These are phyloP conservation scores for Penstemon newberryi DNA, from an alignment of 257 asterid genomes.

Conservation along the genomic window DNA sequence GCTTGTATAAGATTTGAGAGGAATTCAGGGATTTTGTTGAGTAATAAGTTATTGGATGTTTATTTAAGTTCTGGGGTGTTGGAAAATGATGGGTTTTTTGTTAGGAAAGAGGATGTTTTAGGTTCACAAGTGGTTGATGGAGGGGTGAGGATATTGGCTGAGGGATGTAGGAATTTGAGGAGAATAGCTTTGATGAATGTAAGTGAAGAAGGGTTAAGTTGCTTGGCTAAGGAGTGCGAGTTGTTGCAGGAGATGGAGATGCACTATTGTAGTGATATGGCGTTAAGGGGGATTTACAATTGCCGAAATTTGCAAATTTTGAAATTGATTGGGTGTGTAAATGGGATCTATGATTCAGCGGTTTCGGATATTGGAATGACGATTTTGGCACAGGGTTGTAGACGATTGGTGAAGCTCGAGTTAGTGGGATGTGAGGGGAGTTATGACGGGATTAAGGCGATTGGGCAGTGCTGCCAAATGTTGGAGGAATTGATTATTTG, in stretches of 20 bases:
- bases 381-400: conserved; percentile 87
- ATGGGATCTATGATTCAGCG: conserved; percentile 61
- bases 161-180: conserved; percentile 67
- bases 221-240: conserved; percentile 71
- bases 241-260: conserved; percentile 88
- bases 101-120: conserved; percentile 51
- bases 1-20: conserved; percentile 46
- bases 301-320: conserved; percentile 79
- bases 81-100: conserved; percentile 46
- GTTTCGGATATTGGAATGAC: conserved; percentile 92
- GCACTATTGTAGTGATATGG: conserved; percentile 59
- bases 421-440: conserved; percentile 92
- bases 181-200: conserved; percentile 59
- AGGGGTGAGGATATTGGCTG: conserved; percentile 69
- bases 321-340: conserved; percentile 64
- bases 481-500: conserved; percentile 67
- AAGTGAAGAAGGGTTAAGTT: conserved; percentile 64
- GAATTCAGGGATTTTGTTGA: conserved; percentile 69
- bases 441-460: conserved; percentile 86
- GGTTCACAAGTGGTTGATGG: conserved; percentile 50
- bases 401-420: conserved; percentile 78
- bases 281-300: conserved; percentile 59
- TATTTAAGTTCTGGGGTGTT: conserved; percentile 48
- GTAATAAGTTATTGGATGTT: conserved; percentile 51
- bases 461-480: conserved; percentile 89